Base-by-base conservation (phyloP, 2,329 filamentous ascomycete species). In the Magnaporthiopsis rhizophila region DNA sequence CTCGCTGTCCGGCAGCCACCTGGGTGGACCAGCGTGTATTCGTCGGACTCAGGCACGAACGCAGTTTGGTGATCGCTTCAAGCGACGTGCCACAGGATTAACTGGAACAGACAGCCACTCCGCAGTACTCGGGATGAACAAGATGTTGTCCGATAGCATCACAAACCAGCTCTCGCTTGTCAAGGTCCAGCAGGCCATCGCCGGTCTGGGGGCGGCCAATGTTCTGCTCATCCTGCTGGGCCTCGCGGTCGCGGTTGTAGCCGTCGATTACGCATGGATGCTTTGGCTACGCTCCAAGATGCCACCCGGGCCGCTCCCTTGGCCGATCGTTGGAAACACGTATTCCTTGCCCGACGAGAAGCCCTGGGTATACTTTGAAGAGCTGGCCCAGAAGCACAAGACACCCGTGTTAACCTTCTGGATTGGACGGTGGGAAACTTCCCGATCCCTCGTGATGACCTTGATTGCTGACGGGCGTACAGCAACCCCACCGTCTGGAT, bases 301-400 rank as follows among this genome's bases (percentile, higher is more conserved):
- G 77, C 83, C 83, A 0, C 83, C 83, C 2, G 83, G 83, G 0
- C 83, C 83, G 0, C 76, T 83, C 3, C 83, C 83, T 2, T 76
- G 76, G 66, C 83, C 83, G 5, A 77, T 86, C 38, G 73, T 85
- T 4, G 83, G 83, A 45, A 86, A 84, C 69, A 85, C 82, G 0
- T 83, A 81, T 64, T 78, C 79, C 66, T 75, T 86, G 4, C 83
- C 83, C 1, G 76, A 80, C 30, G 76, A 75, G 64, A 84, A 85
- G 69, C 83, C 83, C 2, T 86, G 83, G 83, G 76, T 85, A 30
- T 82, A 81, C 71, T 84, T 86, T 67, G 81, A 86, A 64, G 70
- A 81, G 67, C 72, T 85, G 0, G 81, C 83, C 3, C 80, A 81
- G 67, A 69, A 74, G 60, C 80, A 83, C 69, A 72, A 80, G 6